These are phyloP conservation scores for Lyophyllum atratum DNA, from an alignment of 768 basidiomycete genomes.

Conservation along the genomic window DNA sequence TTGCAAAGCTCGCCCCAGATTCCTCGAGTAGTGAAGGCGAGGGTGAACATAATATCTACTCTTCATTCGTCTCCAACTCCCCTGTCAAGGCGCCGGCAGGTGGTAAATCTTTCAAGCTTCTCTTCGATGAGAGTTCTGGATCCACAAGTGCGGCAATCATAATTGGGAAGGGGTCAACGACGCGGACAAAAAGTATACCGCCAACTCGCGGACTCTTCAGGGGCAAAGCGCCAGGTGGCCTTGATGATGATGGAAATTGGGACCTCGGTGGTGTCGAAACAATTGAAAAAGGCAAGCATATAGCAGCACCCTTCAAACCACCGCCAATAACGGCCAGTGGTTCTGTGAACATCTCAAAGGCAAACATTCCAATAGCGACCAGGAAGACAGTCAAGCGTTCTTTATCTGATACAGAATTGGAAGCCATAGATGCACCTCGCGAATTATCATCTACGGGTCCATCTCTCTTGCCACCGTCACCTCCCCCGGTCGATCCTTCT, in stretches of 20 bases:
- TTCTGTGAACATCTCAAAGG: not conserved
- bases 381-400: constrained; percentile 43
- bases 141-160: constrained; percentile 1
- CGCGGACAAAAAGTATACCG: constrained; percentile 12
- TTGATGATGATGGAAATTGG: constrained; percentile 15
- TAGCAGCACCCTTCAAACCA: constrained; percentile 4
- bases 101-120: constrained; percentile 61
- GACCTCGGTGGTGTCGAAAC: not conserved
- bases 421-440: constrained; percentile 18
- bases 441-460: constrained; percentile 19
- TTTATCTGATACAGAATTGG: constrained; percentile 34
- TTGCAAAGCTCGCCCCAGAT: constrained; percentile 33
- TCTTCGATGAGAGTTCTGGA: constrained; percentile 56
- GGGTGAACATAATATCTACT: constrained; percentile 38
- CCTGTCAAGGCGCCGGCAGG: constrained; percentile 63
- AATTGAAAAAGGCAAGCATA: constrained; percentile 1
- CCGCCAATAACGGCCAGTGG: not conserved
- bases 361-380: not conserved
- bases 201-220: constrained; percentile 14
- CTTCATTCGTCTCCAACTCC: constrained; percentile 68
- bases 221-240: not conserved
- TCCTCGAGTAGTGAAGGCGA: constrained; percentile 35
- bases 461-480: constrained; percentile 66
- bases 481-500: constrained; percentile 46
- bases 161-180: constrained; percentile 7